phyloP scores from a whole-genome alignment of 768 basidiomycete genomes.

The Mycena filopes region DNA sequence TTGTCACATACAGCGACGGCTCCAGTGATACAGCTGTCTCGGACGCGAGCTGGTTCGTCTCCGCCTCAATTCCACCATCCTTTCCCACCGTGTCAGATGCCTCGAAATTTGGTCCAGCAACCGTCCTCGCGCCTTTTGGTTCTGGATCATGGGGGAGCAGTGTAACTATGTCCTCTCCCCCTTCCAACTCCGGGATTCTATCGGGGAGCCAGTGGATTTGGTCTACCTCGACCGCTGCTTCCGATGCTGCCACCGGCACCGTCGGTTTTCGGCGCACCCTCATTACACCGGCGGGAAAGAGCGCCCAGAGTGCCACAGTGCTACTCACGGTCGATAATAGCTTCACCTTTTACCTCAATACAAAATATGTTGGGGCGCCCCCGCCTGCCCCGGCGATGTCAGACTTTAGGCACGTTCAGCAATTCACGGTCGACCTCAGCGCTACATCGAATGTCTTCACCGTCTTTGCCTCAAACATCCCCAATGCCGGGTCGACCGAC shows the following conservation, averaged over 20 bases:
- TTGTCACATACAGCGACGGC: slow-evolving; percentile 20
- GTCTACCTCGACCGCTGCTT: slow-evolving; percentile 12
- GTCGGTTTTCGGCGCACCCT: slow-evolving; percentile 28
- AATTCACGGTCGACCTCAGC: slow-evolving; percentile 14
- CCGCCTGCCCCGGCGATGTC: background rate
- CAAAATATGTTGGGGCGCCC: slow-evolving; percentile 1
- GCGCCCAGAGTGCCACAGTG: slow-evolving; percentile 11
- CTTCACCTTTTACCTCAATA: slow-evolving; percentile 23
- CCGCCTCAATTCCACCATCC: slow-evolving; percentile 10
- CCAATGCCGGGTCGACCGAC: background rate
- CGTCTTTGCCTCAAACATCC: slow-evolving; percentile 12
- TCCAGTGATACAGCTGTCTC: slow-evolving; percentile 14
- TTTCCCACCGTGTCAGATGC: slow-evolving; percentile 14
- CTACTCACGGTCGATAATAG: slow-evolving; percentile 21
- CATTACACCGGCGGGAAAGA: slow-evolving; percentile 19
- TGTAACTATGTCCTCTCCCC: background rate
- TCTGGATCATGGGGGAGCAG: slow-evolving; percentile 22
- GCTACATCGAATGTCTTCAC: slow-evolving; percentile 11
- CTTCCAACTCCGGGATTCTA: background rate
- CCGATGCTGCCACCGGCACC: slow-evolving; percentile 9
- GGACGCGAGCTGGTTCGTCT: slow-evolving; percentile 18
- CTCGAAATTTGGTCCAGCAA: slow-evolving; percentile 8
- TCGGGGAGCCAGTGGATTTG: slow-evolving; percentile 22
- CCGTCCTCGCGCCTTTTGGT: slow-evolving; percentile 1
- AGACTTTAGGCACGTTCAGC: background rate